Evolutionary conservation across 2,329 filamentous ascomycete genomes (phyloP).

Genomic region (Epichloe coenophiala): DNA sequence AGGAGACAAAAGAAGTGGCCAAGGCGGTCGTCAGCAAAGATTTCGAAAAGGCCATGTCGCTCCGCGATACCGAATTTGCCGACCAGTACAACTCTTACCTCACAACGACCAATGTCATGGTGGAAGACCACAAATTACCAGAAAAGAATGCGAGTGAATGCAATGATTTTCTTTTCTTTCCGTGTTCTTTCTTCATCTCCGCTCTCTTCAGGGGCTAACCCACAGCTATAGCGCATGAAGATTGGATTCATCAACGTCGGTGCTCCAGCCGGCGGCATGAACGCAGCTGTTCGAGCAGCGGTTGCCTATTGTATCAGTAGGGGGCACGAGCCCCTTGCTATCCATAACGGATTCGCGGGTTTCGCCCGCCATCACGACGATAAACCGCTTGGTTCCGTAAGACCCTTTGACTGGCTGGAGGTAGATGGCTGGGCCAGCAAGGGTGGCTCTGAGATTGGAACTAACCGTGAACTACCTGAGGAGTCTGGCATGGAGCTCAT

Average conservation of each 20-base stretch:
- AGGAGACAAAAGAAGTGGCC: conserved; percentile 72
- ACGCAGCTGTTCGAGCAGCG: conserved; percentile 83
- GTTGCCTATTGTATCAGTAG: conserved; percentile 85
- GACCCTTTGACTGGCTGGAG: conserved; percentile 82
- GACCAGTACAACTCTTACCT: conserved; percentile 86
- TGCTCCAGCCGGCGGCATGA: conserved; percentile 95
- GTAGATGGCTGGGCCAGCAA: conserved; percentile 92
- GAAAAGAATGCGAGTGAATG: conserved; percentile 48
- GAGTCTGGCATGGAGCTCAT: conserved; percentile 75
- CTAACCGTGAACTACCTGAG: conserved; percentile 81
- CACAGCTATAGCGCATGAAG: conserved; percentile 54
- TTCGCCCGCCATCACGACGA: conserved; percentile 84
- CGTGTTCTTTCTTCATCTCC: too few species aligned
- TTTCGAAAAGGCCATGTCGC: conserved; percentile 71
- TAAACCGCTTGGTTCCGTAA: conserved; percentile 66
- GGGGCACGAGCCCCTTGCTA: conserved; percentile 84
- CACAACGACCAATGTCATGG: conserved; percentile 74
- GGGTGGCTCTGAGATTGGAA: conserved; percentile 95
- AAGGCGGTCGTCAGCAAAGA: conserved; percentile 72
- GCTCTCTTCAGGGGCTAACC: conserved; percentile 15
- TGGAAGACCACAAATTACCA: conserved; percentile 53
- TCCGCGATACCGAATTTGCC: conserved; percentile 85
- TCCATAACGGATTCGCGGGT: conserved; percentile 94
- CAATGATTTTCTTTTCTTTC: background rate
- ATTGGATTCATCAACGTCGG: conserved; percentile 96